Evolutionary conservation across 495 filamentous ascomycete genomes (phyloP), one percentile per base, ranked within the genome.

Genomic region (Talaromyces nanjingensis): DNA sequence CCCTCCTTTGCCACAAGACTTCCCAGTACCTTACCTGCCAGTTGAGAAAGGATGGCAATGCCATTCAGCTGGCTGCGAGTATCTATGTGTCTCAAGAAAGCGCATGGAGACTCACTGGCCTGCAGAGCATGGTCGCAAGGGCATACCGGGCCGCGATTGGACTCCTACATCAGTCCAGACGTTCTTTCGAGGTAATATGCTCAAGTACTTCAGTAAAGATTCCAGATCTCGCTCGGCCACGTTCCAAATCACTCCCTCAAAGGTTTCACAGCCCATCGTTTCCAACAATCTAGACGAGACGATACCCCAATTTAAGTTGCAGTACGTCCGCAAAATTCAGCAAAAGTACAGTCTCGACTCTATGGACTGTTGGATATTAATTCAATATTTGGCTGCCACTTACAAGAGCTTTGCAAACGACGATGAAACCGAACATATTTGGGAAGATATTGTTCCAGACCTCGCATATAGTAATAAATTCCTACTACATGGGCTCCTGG

Each of bases 401-500:
- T 69, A 67, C 47, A 65, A 67, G 29, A 70, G 58, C 58, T 62
- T 72, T 34, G 54, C 62, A 42, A 59, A 29, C 6, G 47, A 63
- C 12, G 34, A 27, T 16, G 53, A 56, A 54, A 72, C 64, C 29
- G 64, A 69, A 37, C 25, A 4, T 22, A 60, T 65, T 33, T 76
- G 65, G 68, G 60, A 66, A 45, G 45, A 65, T 5, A 66, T 70
- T 1, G 64, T 76, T 4, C 66, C 70, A 1, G 59, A 65, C 6
- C 62, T 74, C 16, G 70, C 73, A 4, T 63, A 58, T 9, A 56
- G 66, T 14, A 59, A 64, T 42, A 37, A 58, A 12, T 80, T 77
- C 45, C 59, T 80, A 0, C 53, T 75, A 16, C 70, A 76, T 27
- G 75, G 74, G 2, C 68, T 80, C 16, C 64, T 80, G 20, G 72